A percentile compares a stretch with the other conserved stretches of the same genome.
Conservation (phyloP, 176 grass and related monocot species). For the Raddia guianensis region DNA sequence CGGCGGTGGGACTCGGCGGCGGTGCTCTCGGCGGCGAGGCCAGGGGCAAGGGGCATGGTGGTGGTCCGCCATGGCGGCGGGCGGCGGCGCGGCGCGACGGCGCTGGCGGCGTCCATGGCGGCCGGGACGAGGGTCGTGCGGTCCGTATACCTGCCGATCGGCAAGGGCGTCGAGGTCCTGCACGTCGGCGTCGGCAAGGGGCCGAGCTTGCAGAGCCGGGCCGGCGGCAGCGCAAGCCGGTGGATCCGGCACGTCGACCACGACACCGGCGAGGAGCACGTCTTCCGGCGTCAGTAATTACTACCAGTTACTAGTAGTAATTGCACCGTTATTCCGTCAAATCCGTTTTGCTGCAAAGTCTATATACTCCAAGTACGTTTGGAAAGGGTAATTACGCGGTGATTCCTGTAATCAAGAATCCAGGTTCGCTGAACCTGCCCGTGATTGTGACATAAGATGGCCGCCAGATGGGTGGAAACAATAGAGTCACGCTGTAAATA, state of each 20-base stretch:
- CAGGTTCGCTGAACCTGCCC: slow-evolving; percentile 35
- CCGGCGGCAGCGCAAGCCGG: slow-evolving; percentile 12
- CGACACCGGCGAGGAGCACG: slow-evolving; percentile 70
- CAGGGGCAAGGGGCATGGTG: slow-evolving; percentile 69
- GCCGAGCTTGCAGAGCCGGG: slow-evolving; percentile 40
- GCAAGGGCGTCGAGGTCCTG: slow-evolving; percentile 72
- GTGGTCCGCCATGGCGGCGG: slow-evolving; percentile 54
- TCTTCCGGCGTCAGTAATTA: slow-evolving; percentile 63
- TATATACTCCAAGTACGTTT: not conserved
- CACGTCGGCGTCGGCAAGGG: slow-evolving; percentile 86
- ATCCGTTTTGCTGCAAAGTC: not conserved
- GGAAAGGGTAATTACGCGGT: not conserved
- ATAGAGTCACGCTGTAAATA: slow-evolving; percentile 24
- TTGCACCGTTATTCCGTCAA: not conserved
- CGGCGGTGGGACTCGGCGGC: slow-evolving; percentile 44
- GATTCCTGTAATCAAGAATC: not conserved
- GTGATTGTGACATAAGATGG: not conserved
- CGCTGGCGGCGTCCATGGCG: slow-evolving; percentile 26
- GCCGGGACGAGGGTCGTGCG: slow-evolving; percentile 62
- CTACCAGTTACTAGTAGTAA: not conserved
- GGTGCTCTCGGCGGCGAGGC: slow-evolving; percentile 55
- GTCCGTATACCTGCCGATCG: slow-evolving; percentile 66
- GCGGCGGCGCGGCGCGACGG: slow-evolving; percentile 6
- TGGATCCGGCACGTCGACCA: slow-evolving; percentile 76
- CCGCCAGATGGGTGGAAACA: not conserved